Evolutionary conservation across 192 early-diverging fungal genomes (phyloP), one percentile per base, ranked within the genome.

Genomic region (Allomyces macrogynus): DNA sequence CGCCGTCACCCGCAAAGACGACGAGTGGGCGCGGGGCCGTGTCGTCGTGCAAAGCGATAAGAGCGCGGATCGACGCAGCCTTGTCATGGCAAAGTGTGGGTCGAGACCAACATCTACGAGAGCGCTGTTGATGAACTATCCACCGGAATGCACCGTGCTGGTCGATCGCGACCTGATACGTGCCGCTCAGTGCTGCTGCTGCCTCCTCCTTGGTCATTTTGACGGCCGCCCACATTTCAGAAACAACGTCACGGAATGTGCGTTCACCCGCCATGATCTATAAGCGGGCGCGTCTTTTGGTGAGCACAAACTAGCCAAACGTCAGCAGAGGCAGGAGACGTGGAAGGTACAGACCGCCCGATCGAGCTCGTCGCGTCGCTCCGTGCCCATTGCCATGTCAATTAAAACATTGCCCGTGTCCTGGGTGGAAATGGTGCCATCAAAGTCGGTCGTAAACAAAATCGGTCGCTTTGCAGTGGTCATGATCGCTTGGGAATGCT

Each of bases 1-100:
- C 70, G 18, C 81, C 81, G 65, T 83, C 81, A 12, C 81, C 81
- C 23, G 78, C 69, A 64, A 82, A 83, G 14, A 83, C 65, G 24
- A 79, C 66, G 1, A 67, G 49, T 20, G 49, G 49, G 16, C 49
- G 49, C 16, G 49, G 20, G 49, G 16, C 49, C 16, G 20, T n/a
- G 3, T 20, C 49, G 16, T 20, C 20, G 12, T 57, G 16, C 32
- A 40, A 40, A 0, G 49, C 49, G 3, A 57, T 7, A 7, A 64
- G 54, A 23, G 24, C 44, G 18, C 69, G 62, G n/a, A 81, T 68
- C 10, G 74, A 66, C 43, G 68, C 43, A 20, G 64, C 43, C 60
- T 57, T 57, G 49, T 57, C 49, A 16, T 57, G 20, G 49, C 49
- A 57, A 57, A 57, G 49, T 57, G 16, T 3, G 49, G 49, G 12